Conservation (phyloP, 2,329 filamentous ascomycete genomes). For the Botrytis paeoniae region DNA sequence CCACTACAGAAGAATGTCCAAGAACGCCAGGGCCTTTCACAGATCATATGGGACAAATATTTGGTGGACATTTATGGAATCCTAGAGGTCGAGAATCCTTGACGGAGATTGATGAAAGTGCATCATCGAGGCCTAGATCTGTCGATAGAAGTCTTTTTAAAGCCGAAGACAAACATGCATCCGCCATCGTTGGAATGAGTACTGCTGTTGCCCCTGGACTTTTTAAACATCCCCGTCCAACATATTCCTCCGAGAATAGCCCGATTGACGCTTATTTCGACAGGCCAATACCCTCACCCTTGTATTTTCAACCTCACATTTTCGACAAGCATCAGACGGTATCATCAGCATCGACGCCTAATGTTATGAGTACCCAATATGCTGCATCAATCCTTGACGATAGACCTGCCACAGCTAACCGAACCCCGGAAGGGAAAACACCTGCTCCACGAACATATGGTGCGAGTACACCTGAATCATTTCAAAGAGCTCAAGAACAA, state of each 20-base stretch:
- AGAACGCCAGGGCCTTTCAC: conserved; percentile 31
- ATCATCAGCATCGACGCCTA: conserved; percentile 32
- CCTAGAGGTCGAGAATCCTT: conserved; percentile 27
- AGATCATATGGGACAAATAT: conserved; percentile 33
- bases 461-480: conserved; percentile 43
- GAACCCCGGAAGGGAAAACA: conserved; percentile 41
- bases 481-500: conserved; percentile 40
- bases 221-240: conserved; percentile 30
- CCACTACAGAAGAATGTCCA: conserved; percentile 21
- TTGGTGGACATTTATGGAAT: conserved; percentile 30
- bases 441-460: conserved; percentile 40
- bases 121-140: conserved; percentile 56
- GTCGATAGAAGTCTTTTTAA: conserved; percentile 60
- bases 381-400: conserved; percentile 42
- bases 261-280: conserved; percentile 26
- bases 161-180: conserved; percentile 61
- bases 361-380: conserved; percentile 30
- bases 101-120: conserved; percentile 43
- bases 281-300: conserved; percentile 32
- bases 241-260: conserved; percentile 29
- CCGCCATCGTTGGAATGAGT: conserved; percentile 62
- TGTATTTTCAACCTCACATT: conserved; percentile 35
- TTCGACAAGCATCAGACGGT: conserved; percentile 27
- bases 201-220: conserved; percentile 60
- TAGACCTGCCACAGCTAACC: conserved; percentile 49